Base-by-base conservation (phyloP, 2,329 filamentous ascomycete species). In the Penicillium oxalicum region DNA sequence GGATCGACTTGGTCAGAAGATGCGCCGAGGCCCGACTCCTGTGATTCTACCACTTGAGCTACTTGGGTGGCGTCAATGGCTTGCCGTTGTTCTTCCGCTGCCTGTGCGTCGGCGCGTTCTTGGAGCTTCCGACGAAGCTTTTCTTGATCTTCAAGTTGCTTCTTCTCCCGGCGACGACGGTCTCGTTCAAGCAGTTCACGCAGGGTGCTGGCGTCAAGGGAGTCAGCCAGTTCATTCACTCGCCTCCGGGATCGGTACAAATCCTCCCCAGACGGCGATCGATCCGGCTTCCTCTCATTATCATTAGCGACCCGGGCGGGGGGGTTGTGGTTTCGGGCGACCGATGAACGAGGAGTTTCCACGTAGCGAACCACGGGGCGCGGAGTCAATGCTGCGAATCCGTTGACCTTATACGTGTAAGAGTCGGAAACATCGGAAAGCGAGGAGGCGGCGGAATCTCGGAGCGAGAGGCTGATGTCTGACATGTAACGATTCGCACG, bases 171-270 rank as follows among this genome's bases (percentile, higher is more conserved):
- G 49, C 93, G 80, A 60, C 91, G 81, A 56, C 84, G 79, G 62
- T 98, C 93, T 51, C 93, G 78, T 60, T 98, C 93, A 80, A 98
- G 86, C 28, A 97, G 76, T 64, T 95, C 87, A 50, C 91, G 81
- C 35, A 98, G 68, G 58, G 89, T 91, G 45, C 86, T 82, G 3
- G 93, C 87, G 69, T 89, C 88, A 47, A 98, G 76, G 50, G 88
- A 86, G 63, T 97, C 87, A 24, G 90, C 93, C 39, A 97, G 66
- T 39, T 81, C 79, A 50, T 84, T 80, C 40, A 86, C 79, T 32
- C 76, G 75, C 70, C 68, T 87, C 72, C 70, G 88, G 70, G 64
- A 87, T 34, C 56, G 52, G 70, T 61, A 81, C 70, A 70, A 53
- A 25, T 70, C 66, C n/a, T 84, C 83, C 52, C 88, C 81, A 0